Evolutionary conservation across 345 rosid species (phyloP).

Genomic region (Arabis hirsuta): DNA sequence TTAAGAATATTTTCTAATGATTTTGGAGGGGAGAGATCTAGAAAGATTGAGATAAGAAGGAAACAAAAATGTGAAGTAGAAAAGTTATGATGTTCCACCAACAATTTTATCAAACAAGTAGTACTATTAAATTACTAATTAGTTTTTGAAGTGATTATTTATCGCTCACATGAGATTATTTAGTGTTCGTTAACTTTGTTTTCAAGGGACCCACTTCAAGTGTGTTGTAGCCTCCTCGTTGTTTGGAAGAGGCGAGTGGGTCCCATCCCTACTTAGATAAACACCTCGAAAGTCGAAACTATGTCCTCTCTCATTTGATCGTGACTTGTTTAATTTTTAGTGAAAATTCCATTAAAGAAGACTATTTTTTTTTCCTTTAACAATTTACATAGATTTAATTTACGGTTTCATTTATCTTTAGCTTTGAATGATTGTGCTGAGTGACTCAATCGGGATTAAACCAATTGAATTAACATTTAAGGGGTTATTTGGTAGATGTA

Average conservation of each 20-base stretch:
- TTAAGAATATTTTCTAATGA: neutral
- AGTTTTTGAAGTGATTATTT: too few relatives aligned
- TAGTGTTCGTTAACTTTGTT: slow-evolving; percentile 11
- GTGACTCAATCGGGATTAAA: too few relatives aligned
- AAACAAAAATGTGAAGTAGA: neutral
- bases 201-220: slow-evolving; percentile 13
- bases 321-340: neutral
- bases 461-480: too few relatives aligned
- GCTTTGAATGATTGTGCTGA: too few relatives aligned
- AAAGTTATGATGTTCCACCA: neutral
- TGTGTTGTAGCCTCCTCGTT: neutral
- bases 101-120: neutral
- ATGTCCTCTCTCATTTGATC: neutral
- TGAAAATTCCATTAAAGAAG: too few relatives aligned
- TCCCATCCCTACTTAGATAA: neutral
- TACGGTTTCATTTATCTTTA: too few relatives aligned
- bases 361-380: too few relatives aligned
- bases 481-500: too few relatives aligned
- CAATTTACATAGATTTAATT: too few relatives aligned
- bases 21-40: neutral
- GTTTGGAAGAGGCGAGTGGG: slow-evolving; percentile 14
- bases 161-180: neutral
- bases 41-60: neutral
- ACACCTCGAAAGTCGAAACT: slow-evolving; percentile 17
- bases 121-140: neutral